Percentiles rank a stretch among this genome's conserved stretches.
These are phyloP conservation scores for Globisporangium middletonii DNA, from an alignment of 352 stramenopile genomes.

Conservation along the genomic window DNA sequence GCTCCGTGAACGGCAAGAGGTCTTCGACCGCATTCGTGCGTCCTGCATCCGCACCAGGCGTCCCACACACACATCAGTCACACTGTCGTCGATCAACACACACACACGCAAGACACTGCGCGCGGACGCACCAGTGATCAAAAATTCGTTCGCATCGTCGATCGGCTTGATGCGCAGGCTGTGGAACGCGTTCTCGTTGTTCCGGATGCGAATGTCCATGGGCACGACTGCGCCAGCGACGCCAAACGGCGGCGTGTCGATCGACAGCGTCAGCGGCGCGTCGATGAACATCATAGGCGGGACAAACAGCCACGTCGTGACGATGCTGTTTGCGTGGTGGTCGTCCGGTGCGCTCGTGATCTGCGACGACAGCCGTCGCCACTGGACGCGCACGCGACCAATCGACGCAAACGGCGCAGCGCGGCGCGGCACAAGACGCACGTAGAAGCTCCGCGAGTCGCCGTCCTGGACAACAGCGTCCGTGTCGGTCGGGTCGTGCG, in stretches of 20 bases:
- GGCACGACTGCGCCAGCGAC: slow-evolving; percentile 50
- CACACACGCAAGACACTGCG: neutral
- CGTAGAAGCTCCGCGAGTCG: slow-evolving; percentile 55
- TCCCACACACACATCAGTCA: slow-evolving; percentile 2
- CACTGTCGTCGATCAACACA: neutral
- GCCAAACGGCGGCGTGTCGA: slow-evolving; percentile 69
- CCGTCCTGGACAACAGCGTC: slow-evolving; percentile 39
- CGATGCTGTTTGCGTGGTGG: slow-evolving; percentile 34
- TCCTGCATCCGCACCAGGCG: slow-evolving; percentile 15
- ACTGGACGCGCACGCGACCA: slow-evolving; percentile 51
- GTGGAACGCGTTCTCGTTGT: slow-evolving; percentile 72
- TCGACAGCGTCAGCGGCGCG: slow-evolving; percentile 50
- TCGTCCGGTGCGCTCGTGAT: slow-evolving; percentile 26
- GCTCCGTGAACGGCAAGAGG: slow-evolving; percentile 61
- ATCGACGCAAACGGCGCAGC: slow-evolving; percentile 42
- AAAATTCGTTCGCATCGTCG: slow-evolving; percentile 66
- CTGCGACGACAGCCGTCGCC: slow-evolving; percentile 51
- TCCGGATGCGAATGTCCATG: slow-evolving; percentile 54
- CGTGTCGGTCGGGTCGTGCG: slow-evolving; percentile 4
- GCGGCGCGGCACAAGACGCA: slow-evolving; percentile 44
- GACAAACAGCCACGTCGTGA: slow-evolving; percentile 61
- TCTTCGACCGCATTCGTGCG: slow-evolving; percentile 72
- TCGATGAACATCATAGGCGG: slow-evolving; percentile 66
- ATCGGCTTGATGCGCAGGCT: slow-evolving; percentile 64
- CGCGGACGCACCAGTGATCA: slow-evolving; percentile 48